phyloP scores from a whole-genome alignment of 208 protist species.

The Wallacemonas sp. region DNA sequence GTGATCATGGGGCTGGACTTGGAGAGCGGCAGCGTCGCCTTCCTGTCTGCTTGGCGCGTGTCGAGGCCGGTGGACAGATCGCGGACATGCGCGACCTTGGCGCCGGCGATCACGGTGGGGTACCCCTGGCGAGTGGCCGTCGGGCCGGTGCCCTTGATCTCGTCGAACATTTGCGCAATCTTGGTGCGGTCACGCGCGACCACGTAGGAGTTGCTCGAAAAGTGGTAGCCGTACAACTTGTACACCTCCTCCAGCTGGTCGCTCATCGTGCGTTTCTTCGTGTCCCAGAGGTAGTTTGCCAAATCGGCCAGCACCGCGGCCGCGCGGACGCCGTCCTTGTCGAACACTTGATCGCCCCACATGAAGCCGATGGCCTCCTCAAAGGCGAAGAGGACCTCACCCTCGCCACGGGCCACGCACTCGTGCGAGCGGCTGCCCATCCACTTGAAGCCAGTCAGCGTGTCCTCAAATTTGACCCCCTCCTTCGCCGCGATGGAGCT shows the following conservation, averaged over 20 bases:
- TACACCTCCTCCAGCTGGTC: conserved; percentile 82
- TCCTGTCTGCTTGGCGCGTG: conserved; percentile 53
- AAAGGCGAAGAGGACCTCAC: conserved; percentile 90
- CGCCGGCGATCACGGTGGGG: conserved; percentile 56
- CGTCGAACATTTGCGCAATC: conserved; percentile 83
- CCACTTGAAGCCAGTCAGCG: conserved; percentile 99
- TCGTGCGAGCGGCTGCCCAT: conserved; percentile 92
- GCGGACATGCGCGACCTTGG: conserved; percentile 69
- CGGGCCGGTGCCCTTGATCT: conserved; percentile 49
- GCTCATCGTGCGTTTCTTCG: conserved; percentile 45
- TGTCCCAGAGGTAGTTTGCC: conserved; percentile 55
- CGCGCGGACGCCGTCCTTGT: conserved; percentile 98
- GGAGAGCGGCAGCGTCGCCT: conserved; percentile 67
- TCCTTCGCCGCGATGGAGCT: conserved; percentile 92
- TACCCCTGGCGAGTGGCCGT: conserved; percentile 43
- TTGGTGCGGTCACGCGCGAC: conserved; percentile 81
- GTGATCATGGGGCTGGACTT: conserved; percentile 94
- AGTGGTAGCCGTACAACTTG: conserved; percentile 88
- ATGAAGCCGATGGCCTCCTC: conserved; percentile 98
- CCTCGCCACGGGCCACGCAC: conserved; percentile 29
- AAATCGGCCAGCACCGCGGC: conserved; percentile 93
- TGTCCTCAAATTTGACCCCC: conserved; percentile 92
- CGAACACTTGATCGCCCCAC: conserved; percentile 86
- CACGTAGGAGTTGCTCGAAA: conserved; percentile 94
- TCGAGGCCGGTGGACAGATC: conserved; percentile 93